Base-by-base conservation (phyloP, 345 rosid genomes). In the Eucalyptus marginata region DNA sequence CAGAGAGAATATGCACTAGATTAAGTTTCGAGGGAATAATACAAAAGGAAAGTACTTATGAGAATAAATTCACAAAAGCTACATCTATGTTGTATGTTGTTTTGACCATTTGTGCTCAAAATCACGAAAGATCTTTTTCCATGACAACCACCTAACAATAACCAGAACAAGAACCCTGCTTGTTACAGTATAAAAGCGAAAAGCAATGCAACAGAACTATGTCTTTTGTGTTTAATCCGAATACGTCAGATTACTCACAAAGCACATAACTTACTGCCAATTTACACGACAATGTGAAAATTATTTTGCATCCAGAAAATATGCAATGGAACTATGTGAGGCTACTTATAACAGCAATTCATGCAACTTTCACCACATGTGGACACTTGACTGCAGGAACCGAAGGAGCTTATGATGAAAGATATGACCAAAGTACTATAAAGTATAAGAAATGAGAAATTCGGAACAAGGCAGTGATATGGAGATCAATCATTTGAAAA, bases 1-100 rank as follows among this genome's bases (percentile, higher is more conserved):
- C 90, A 89, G 86, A 91, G 50, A 88, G 90, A 91, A 90, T 80
- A 88, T 64, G 44, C 85, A 88, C 36, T 25, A 80, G 13, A 33
- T 66, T 49, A n/a, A 86, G 81, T 36, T 52, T 18, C 66, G 89
- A 33, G 24, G 66, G 59, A 49, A 49, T 86, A 86, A 87, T 43
- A 18, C 83, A 71, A 36, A n/a, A 40, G 80, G 33, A 87, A 62
- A 25, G 54, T 66, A 46, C 24, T n/a, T 24, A 87, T 46, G 50
- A 88, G 33, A 47, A 87, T 62, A 87, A 66, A 87, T 59, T 71
- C 81, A 87, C 27, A 64, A 49, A 68, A 33, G 17, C 4, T 17
- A 47, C 25, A 86, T 86, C 64, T 51, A 49, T 31, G 7, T 4
- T 27, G 47, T 40, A 36, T 40, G 46, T 20, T 76, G 83, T 76